phyloP scores from a whole-genome alignment of 371 early-diverging fungal genomes.

The Mucor saturninus region DNA sequence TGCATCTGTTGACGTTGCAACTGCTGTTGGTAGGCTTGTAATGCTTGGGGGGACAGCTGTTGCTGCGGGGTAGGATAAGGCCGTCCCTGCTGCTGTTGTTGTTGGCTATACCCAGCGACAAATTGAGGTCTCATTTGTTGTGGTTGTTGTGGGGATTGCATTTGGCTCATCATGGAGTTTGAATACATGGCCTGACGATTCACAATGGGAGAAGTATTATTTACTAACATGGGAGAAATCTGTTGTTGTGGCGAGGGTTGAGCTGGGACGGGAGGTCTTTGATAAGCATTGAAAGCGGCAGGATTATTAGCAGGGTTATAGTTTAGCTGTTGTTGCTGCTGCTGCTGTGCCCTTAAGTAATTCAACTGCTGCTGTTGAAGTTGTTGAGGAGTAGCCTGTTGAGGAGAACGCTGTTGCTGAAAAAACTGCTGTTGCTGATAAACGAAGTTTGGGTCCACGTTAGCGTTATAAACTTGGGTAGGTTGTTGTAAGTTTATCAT shows the following conservation, averaged over 20 bases:
- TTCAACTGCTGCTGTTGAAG: constrained; percentile 31
- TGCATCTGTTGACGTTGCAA: constrained; percentile 28
- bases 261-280: constrained; percentile 14
- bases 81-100: constrained; percentile 32
- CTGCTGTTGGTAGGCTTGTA: constrained; percentile 27
- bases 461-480: background rate
- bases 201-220: constrained; percentile 12
- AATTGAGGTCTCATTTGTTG: constrained; percentile 16
- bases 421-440: constrained; percentile 19
- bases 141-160: constrained; percentile 20
- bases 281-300: constrained; percentile 17
- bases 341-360: constrained; percentile 27
- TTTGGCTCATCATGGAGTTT: constrained; percentile 19
- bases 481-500: constrained; percentile 14
- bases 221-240: constrained; percentile 25
- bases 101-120: constrained; percentile 19
- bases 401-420: constrained; percentile 19
- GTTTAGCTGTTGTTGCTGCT: constrained; percentile 23
- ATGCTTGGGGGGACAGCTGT: constrained; percentile 15
- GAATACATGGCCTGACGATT: constrained; percentile 13
- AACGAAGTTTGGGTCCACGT: constrained; percentile 20
- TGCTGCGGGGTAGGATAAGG: constrained; percentile 25
- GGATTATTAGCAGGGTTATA: constrained; percentile 12
- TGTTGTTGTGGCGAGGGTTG: constrained; percentile 8
- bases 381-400: constrained; percentile 16